Evolutionary conservation across 345 rosid species (phyloP).

Genomic region (Erodium maritimum): DNA sequence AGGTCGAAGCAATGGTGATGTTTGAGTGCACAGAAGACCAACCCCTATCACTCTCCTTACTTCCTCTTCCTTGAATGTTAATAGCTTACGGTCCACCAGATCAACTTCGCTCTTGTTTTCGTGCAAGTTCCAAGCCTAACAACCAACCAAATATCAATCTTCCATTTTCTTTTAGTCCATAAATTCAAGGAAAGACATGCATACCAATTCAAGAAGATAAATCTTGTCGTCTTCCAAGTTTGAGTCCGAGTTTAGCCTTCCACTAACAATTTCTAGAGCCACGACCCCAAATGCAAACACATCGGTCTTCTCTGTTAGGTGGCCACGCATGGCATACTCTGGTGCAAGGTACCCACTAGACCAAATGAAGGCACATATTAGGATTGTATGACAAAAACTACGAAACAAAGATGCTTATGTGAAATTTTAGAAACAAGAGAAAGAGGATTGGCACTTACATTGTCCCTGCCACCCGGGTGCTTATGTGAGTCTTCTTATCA

Average conservation of each 20-base stretch:
- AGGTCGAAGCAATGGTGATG: slow-evolving; percentile 42
- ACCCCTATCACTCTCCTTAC: slow-evolving; percentile 34
- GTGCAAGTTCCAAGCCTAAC: slow-evolving; percentile 50
- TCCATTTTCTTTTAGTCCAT: no score
- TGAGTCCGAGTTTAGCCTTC: slow-evolving; percentile 49
- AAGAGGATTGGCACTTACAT: slow-evolving; percentile 21
- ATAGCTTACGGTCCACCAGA: slow-evolving; percentile 28
- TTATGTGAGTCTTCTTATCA: slow-evolving; percentile 43
- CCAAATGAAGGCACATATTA: background rate
- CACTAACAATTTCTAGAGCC: slow-evolving; percentile 47
- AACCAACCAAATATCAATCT: slow-evolving; percentile 9
- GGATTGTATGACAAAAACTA: slow-evolving; percentile 31
- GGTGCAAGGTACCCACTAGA: slow-evolving; percentile 58
- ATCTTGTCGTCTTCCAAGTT: slow-evolving; percentile 32
- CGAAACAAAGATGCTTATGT: slow-evolving; percentile 37
- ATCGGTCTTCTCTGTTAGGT: slow-evolving; percentile 63
- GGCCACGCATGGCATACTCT: slow-evolving; percentile 65
- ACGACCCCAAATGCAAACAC: slow-evolving; percentile 62
- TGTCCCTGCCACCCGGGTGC: slow-evolving; percentile 55
- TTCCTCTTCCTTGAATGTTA: slow-evolving; percentile 30
- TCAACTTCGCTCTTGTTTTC: slow-evolving; percentile 29
- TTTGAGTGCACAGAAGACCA: slow-evolving; percentile 55
- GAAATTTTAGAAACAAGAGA: no score
- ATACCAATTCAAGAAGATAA: slow-evolving; percentile 73
- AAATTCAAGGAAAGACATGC: no score